phyloP scores from a whole-genome alignment of 495 filamentous ascomycete genomes.

The Penicillium paxilli region DNA sequence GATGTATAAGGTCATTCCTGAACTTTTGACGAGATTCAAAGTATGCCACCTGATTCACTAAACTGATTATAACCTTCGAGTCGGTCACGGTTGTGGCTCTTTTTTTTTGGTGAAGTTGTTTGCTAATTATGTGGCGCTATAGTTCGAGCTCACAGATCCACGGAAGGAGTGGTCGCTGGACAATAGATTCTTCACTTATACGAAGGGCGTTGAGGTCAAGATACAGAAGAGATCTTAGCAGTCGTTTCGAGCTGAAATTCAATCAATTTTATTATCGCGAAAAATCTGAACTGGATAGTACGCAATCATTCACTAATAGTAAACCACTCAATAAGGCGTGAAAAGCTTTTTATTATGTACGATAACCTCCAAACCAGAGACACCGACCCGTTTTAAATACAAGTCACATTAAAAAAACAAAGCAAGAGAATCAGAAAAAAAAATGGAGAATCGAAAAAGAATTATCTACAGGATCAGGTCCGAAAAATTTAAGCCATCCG shows the following conservation, averaged over 20 bases:
- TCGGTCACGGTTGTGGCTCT: no score
- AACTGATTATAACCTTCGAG: no score
- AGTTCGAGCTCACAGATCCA: constrained; percentile 1
- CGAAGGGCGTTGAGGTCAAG: neutral
- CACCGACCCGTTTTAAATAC: constrained; percentile 6
- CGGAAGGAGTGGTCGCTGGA: neutral
- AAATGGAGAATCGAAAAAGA: neutral
- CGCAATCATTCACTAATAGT: no score
- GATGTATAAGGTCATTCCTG: constrained; percentile 31
- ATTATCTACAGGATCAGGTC: neutral
- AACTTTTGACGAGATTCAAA: constrained; percentile 16
- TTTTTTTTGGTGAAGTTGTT: neutral
- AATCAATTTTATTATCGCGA: no score
- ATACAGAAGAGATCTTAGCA: neutral
- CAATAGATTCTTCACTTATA: constrained; percentile 3
- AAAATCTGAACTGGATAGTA: no score
- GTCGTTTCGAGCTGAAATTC: no score
- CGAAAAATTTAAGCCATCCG: neutral
- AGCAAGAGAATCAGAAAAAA: neutral
- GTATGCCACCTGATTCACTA: neutral
- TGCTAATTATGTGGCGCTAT: neutral
- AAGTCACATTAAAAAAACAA: neutral
- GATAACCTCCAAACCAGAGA: neutral
- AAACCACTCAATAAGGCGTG: neutral
- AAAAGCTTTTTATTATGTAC: constrained; percentile 9